phyloP scores from a whole-genome alignment of 768 basidiomycete genomes.

The Russula vinacea region DNA sequence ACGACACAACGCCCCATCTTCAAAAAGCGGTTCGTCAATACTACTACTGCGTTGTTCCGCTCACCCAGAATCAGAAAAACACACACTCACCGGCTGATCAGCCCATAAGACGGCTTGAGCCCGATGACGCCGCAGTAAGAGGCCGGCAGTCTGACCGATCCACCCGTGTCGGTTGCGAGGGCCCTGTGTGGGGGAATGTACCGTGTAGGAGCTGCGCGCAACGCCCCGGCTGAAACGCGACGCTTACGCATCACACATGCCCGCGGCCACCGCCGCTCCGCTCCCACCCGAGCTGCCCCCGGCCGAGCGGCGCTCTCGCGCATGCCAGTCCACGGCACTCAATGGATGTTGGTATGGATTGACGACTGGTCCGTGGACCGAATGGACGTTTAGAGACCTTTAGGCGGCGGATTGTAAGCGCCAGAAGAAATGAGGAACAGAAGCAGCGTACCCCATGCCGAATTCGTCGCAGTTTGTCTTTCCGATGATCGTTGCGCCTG shows the following conservation, averaged over 20 bases:
- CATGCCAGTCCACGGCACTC: constrained; percentile 32
- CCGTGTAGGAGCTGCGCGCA: not conserved
- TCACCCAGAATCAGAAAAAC: not conserved
- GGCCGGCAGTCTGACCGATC: constrained; percentile 89
- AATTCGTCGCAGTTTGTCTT: constrained; percentile 98
- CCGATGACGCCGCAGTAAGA: constrained; percentile 92
- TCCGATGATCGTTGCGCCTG: constrained; percentile 72
- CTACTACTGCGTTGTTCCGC: no score
- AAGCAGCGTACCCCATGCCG: constrained; percentile 97
- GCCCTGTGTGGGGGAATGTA: constrained; percentile 50
- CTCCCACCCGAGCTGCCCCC: constrained; percentile 96
- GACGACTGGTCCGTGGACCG: constrained; percentile 69
- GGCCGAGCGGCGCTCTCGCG: constrained; percentile 55
- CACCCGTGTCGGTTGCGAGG: constrained; percentile 92
- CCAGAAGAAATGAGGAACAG: no score
- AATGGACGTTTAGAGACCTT: constrained; percentile 76
- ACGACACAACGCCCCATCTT: constrained; percentile 89
- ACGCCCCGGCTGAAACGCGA: not conserved
- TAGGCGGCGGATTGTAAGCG: no score
- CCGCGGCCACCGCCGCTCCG: constrained; percentile 86
- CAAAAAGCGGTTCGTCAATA: constrained; percentile 4
- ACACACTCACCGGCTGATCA: constrained; percentile 68
- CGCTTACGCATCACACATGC: constrained; percentile 79
- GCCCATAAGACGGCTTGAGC: constrained; percentile 91
- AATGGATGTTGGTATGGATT: constrained; percentile 57